Conservation (phyloP, 306 rosid species). For the Quercus gilva region DNA sequence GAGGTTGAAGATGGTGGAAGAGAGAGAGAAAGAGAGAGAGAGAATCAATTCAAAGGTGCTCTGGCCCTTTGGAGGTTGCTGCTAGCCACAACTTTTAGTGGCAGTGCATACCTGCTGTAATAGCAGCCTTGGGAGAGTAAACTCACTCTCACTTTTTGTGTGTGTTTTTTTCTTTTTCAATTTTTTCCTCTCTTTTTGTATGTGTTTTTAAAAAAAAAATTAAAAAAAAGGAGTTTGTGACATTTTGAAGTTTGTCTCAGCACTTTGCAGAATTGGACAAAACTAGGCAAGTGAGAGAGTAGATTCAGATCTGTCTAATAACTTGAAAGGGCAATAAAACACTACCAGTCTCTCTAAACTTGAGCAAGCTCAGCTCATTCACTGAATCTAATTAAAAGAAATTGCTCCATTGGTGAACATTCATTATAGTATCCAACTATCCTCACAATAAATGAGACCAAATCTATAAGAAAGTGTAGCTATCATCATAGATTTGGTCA, state of each 20-base stretch:
- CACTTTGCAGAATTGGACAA: constrained; percentile 30
- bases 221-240: no score
- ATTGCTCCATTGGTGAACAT: neutral
- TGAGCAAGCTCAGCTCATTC: neutral
- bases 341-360: no score
- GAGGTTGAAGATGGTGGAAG: neutral
- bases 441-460: neutral
- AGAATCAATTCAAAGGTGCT: neutral
- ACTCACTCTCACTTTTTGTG: neutral
- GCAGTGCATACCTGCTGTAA: constrained; percentile 6
- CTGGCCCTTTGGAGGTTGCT: neutral
- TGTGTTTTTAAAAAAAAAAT: neutral
- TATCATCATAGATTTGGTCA: neutral
- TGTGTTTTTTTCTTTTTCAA: no score
- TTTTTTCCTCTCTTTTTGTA: neutral
- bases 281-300: constrained; percentile 18
- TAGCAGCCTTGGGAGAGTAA: constrained; percentile 25
- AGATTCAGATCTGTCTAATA: constrained; percentile 16
- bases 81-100: constrained; percentile 19
- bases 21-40: neutral
- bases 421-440: neutral
- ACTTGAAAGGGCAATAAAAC: neutral
- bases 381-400: no score
- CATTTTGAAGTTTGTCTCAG: constrained; percentile 7
- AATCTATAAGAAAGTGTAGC: neutral